A percentile compares a stretch with the other conserved stretches of the same genome.
These are phyloP conservation scores for Termitomyces sp. DNA, from an alignment of 768 basidiomycete genomes.

Conservation along the genomic window DNA sequence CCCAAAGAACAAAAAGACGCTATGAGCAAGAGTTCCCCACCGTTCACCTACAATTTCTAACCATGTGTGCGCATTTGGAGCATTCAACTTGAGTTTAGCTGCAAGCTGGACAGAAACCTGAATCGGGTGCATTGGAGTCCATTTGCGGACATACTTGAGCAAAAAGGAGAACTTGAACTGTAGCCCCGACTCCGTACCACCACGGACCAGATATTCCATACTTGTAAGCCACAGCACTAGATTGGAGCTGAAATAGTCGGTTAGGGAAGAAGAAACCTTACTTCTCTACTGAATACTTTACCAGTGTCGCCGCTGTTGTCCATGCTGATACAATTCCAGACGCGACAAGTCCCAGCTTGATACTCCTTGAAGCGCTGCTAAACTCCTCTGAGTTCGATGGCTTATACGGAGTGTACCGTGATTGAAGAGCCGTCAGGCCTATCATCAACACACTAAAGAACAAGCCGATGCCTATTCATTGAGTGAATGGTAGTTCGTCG, in stretches of 20 bases:
- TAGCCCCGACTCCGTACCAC: slow-evolving; percentile 92
- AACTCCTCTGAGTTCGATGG: slow-evolving; percentile 81
- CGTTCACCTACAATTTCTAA: slow-evolving; percentile 78
- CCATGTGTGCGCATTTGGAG: slow-evolving; percentile 85
- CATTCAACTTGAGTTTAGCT: slow-evolving; percentile 88
- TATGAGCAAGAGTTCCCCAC: slow-evolving; percentile 79
- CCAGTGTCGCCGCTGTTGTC: slow-evolving; percentile 84
- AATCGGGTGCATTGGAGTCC: slow-evolving; percentile 68
- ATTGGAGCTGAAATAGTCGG: slow-evolving; percentile 48
- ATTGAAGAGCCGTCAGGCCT: slow-evolving; percentile 70
- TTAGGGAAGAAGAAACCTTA: background rate
- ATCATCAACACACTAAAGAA: slow-evolving; percentile 86
- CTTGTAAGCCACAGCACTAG: slow-evolving; percentile 80
- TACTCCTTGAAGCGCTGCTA: slow-evolving; percentile 72
- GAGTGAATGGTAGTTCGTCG: background rate
- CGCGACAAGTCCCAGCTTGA: slow-evolving; percentile 90
- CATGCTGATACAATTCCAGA: slow-evolving; percentile 91
- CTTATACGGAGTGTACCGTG: slow-evolving; percentile 79
- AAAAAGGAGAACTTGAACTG: slow-evolving; percentile 86
- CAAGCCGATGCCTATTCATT: slow-evolving; percentile 68
- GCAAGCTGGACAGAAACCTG: slow-evolving; percentile 47
- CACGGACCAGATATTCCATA: slow-evolving; percentile 82
- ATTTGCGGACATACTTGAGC: slow-evolving; percentile 46
- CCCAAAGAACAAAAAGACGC: slow-evolving; percentile 89
- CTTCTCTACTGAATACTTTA: slow-evolving; percentile 17